Conservation (phyloP, 192 early-diverging fungal genomes). For the Fimicolochytrium jonesii region DNA sequence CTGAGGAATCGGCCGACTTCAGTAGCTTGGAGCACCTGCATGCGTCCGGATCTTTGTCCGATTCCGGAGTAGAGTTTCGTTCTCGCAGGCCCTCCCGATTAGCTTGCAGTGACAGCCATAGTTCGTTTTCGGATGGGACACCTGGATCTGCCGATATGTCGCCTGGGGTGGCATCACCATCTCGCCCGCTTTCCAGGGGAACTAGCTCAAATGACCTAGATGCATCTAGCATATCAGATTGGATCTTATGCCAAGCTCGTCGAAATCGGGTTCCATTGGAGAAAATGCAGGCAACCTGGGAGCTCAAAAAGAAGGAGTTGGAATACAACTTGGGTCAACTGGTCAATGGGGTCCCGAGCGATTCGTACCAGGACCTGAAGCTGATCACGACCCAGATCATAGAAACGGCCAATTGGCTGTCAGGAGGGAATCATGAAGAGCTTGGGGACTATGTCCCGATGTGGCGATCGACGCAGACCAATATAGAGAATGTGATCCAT, state of each 20-base stretch:
- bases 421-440: slow-evolving; percentile 20
- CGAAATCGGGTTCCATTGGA: not conserved
- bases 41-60: not conserved
- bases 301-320: slow-evolving; percentile 14
- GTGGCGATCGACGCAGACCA: slow-evolving; percentile 11
- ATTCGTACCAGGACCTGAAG: slow-evolving; percentile 21
- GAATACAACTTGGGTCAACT: slow-evolving; percentile 19
- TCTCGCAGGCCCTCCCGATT: not conserved
- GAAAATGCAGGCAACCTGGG: slow-evolving; percentile 16
- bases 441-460: slow-evolving; percentile 15
- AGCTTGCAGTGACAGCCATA: not conserved
- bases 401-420: slow-evolving; percentile 13
- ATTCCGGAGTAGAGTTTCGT: not conserved
- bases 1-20: not conserved
- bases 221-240: slow-evolving; percentile 1
- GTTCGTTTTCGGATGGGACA: not conserved
- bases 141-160: not conserved
- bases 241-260: slow-evolving; percentile 10
- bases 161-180: not conserved
- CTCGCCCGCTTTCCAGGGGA: not conserved
- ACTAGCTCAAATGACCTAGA: slow-evolving; percentile 1
- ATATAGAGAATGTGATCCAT: slow-evolving; percentile 10
- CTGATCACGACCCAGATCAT: slow-evolving; percentile 15
- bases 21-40: not conserved
- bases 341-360: slow-evolving; percentile 15